Conservation (phyloP, 2,329 filamentous ascomycete species). For the Capronia coronata region DNA sequence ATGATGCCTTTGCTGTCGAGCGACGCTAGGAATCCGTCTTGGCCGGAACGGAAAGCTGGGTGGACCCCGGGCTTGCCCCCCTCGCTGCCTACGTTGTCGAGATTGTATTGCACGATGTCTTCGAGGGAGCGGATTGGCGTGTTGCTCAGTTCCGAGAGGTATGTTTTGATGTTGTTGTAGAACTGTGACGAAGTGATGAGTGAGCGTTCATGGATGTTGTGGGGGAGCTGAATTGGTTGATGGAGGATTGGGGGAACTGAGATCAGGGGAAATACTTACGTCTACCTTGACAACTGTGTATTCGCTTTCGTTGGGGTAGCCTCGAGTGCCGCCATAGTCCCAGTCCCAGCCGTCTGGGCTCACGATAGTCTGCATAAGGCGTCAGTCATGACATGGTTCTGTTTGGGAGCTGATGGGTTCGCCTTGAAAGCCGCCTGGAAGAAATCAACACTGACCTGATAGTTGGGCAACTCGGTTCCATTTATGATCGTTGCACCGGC, state of each 20-base stretch:
- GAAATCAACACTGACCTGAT: constrained; percentile 37
- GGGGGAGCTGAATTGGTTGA: too few species aligned
- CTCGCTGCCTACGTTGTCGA: constrained; percentile 58
- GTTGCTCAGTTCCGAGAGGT: constrained; percentile 58
- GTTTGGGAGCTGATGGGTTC: too few species aligned
- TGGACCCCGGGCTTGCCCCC: constrained; percentile 55
- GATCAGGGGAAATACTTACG: not conserved
- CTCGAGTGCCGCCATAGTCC: constrained; percentile 52
- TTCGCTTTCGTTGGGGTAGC: constrained; percentile 63
- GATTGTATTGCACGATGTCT: constrained; percentile 60
- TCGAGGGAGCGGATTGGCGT: constrained; percentile 54
- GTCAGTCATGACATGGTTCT: too few species aligned
- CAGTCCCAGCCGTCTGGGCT: constrained; percentile 67
- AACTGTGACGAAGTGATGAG: too few species aligned
- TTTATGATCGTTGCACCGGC: constrained; percentile 65
- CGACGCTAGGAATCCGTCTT: constrained; percentile 63
- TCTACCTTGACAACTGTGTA: constrained; percentile 67
- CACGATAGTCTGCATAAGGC: constrained; percentile 46
- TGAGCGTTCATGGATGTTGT: too few species aligned
- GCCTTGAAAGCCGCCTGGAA: too few species aligned
- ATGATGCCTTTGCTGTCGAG: constrained; percentile 51
- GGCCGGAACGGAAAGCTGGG: constrained; percentile 62
- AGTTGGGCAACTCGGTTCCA: constrained; percentile 60
- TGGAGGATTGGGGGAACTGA: not conserved
- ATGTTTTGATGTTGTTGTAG: constrained; percentile 57